Conservation (phyloP, 306 rosid species). For the Lablab purpureus region DNA sequence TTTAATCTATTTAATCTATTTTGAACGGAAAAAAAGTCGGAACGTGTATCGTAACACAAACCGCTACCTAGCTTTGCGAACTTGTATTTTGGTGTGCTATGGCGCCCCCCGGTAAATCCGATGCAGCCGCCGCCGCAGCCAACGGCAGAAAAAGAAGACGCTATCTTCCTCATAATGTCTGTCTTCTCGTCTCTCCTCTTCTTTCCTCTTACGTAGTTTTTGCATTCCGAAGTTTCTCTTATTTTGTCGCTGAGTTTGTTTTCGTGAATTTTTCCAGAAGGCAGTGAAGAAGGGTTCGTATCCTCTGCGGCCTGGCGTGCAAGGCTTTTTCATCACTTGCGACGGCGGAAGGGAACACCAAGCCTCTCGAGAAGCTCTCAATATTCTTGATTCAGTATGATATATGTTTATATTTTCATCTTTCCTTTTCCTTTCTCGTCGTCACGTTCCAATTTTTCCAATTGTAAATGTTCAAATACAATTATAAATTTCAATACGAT, state of each 20-base stretch:
- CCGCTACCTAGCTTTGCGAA: not conserved
- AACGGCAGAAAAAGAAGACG: slow-evolving; percentile 74
- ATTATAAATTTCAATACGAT: not conserved
- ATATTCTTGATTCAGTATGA: slow-evolving; percentile 82
- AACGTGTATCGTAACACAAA: too few relatives aligned
- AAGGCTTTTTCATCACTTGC: slow-evolving; percentile 95
- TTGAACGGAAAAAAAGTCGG: too few relatives aligned
- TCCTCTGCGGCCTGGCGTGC: slow-evolving; percentile 88
- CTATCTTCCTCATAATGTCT: slow-evolving; percentile 85
- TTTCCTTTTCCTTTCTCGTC: not conserved
- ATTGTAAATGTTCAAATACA: not conserved
- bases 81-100: slow-evolving; percentile 28
- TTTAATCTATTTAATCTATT: too few relatives aligned
- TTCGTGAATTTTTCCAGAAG: slow-evolving; percentile 56
- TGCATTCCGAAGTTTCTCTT: not conserved
- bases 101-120: slow-evolving; percentile 65
- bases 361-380: slow-evolving; percentile 88
- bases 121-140: slow-evolving; percentile 45
- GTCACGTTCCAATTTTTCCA: not conserved
- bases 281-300: slow-evolving; percentile 85
- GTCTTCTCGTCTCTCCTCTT: not conserved
- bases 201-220: not conserved
- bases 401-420: not conserved
- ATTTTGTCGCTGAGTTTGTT: not conserved
- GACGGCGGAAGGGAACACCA: slow-evolving; percentile 97